Conservation (phyloP, 2,329 filamentous ascomycete genomes). For the Alternaria incomplexa region DNA sequence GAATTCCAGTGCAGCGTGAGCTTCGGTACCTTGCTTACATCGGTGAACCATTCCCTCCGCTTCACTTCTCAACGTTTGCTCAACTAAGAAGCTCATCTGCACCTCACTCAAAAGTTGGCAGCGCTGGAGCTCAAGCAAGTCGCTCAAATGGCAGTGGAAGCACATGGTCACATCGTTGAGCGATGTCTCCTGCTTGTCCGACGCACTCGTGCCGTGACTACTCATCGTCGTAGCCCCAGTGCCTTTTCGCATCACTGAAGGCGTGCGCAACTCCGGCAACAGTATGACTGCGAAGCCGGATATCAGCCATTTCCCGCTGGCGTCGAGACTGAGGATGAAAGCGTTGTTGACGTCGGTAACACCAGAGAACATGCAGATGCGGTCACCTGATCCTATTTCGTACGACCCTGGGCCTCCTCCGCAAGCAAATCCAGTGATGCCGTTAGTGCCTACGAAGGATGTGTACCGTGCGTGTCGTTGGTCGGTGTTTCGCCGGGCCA, state of each 20-base stretch:
- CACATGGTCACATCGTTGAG: conserved; percentile 1
- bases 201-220: not conserved
- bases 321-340: conserved; percentile 1
- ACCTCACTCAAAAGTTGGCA: conserved; percentile 11
- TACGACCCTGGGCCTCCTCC: conserved; percentile 4
- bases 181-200: not conserved
- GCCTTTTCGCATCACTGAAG: not conserved
- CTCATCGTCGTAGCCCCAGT: not conserved
- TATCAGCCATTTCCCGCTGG: conserved; percentile 11
- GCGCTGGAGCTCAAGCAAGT: conserved; percentile 18
- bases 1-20: conserved; percentile 1
- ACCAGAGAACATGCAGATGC: conserved; percentile 16
- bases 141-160: conserved; percentile 23
- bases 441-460: conserved; percentile 16
- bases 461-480: conserved; percentile 8
- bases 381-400: conserved; percentile 6
- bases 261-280: conserved; percentile 6
- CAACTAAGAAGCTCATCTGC: conserved; percentile 13
- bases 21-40: not conserved
- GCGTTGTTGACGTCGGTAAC: conserved; percentile 14
- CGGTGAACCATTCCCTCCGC: not conserved
- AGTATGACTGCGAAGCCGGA: conserved; percentile 14
- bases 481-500: conserved; percentile 4
- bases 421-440: conserved; percentile 13
- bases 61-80: conserved; percentile 6